These are phyloP conservation scores for Wallacemonas sp. DNA, from an alignment of 208 protist species.

Conservation along the genomic window DNA sequence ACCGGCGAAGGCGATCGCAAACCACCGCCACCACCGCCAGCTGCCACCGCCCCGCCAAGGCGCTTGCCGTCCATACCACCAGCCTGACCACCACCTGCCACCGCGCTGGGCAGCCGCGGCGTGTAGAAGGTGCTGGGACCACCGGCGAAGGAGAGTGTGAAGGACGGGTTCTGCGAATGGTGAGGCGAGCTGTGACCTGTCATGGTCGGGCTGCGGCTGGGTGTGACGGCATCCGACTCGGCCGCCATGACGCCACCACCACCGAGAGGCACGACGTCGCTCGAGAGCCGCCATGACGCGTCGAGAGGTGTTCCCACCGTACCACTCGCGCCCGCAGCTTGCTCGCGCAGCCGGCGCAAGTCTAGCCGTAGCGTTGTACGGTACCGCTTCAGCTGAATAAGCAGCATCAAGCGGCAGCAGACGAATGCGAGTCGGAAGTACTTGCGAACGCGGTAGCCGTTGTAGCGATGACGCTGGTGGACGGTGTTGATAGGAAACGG, in stretches of 20 bases:
- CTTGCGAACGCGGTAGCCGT: slow-evolving; percentile 49
- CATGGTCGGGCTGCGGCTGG: not conserved
- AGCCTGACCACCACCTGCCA: too few species aligned
- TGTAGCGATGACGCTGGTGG: slow-evolving; percentile 31
- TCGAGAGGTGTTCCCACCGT: too few species aligned
- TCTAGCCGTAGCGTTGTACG: slow-evolving; percentile 1
- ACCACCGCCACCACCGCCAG: too few species aligned
- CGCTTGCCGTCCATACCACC: too few species aligned
- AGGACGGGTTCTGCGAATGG: not conserved
- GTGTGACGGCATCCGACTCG: not conserved
- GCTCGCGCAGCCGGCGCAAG: slow-evolving; percentile 2
- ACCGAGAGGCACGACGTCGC: not conserved
- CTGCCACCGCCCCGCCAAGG: too few species aligned
- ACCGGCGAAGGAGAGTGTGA: slow-evolving; percentile 7
- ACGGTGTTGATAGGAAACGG: slow-evolving; percentile 17
- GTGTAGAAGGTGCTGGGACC: not conserved
- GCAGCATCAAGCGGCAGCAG: slow-evolving; percentile 66
- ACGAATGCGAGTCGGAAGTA: slow-evolving; percentile 48
- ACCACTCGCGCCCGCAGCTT: not conserved
- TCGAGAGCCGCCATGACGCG: too few species aligned
- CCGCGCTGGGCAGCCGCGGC: not conserved
- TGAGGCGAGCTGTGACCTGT: not conserved
- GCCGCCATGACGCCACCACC: not conserved
- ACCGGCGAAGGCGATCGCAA: too few species aligned
- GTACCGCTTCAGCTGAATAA: slow-evolving; percentile 52